Evolutionary conservation across 768 basidiomycete species (phyloP).

Genomic region (Lyophyllum semitale): DNA sequence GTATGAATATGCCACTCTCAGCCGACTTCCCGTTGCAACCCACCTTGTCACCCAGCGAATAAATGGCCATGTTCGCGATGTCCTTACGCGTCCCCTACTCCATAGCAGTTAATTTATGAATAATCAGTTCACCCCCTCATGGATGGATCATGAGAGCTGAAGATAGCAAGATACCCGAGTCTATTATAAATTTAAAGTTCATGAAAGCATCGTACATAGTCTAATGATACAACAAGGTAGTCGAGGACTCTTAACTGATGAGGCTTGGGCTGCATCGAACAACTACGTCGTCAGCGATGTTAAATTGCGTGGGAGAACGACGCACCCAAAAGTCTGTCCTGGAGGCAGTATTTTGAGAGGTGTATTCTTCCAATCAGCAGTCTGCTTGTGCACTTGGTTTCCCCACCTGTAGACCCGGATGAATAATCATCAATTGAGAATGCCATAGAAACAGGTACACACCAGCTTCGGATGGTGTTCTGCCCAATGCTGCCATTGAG

Average conservation of each 20-base stretch:
- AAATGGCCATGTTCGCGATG: no score
- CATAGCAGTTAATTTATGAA: no score
- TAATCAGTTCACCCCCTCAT: no score
- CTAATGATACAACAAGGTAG: constrained; percentile 10
- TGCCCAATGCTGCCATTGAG: constrained; percentile 39
- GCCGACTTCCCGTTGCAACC: no score
- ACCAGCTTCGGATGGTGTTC: constrained; percentile 39
- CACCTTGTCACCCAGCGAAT: no score
- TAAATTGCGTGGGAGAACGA: background rate
- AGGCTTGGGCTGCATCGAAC: background rate
- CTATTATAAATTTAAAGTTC: constrained; percentile 2
- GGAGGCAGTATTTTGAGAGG: constrained; percentile 24
- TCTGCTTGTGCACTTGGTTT: constrained; percentile 34
- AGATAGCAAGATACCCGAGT: constrained; percentile 4
- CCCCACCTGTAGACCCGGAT: constrained; percentile 11
- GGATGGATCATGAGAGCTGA: no score
- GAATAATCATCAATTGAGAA: background rate
- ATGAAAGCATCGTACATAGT: constrained; percentile 7
- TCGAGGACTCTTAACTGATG: background rate
- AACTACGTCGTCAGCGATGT: background rate
- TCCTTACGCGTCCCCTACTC: no score
- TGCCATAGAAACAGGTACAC: background rate
- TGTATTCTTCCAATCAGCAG: constrained; percentile 33
- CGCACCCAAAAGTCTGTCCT: constrained; percentile 39
- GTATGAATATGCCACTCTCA: no score